A percentile compares a stretch with the other conserved stretches of the same genome.
Evolutionary conservation across 257 asterid genomes (phyloP).

Genomic region (Solanum piurae): DNA sequence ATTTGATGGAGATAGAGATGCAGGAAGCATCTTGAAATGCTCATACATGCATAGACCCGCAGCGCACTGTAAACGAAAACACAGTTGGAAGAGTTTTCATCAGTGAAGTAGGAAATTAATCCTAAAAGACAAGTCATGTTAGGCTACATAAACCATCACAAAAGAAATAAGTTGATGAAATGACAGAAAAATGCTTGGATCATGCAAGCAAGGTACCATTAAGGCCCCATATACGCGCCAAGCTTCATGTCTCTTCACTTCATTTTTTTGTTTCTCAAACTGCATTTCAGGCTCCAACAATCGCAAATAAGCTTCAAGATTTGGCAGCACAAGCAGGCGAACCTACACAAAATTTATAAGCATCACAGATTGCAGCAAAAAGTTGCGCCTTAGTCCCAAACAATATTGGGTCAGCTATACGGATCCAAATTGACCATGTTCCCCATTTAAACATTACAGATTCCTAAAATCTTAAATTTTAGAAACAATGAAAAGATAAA

Average conservation of each 20-base stretch:
- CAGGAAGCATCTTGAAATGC: conserved; percentile 61
- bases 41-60: conserved; percentile 75
- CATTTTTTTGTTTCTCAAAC: conserved; percentile 82
- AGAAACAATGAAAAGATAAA: neutral
- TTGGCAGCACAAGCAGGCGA: conserved; percentile 70
- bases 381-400: neutral
- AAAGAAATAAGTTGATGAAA: neutral
- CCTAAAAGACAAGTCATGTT: neutral
- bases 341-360: conserved; percentile 36
- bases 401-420: neutral
- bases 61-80: conserved; percentile 45
- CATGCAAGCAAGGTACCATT: conserved; percentile 36
- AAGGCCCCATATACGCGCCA: conserved; percentile 95
- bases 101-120: neutral
- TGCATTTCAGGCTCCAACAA: conserved; percentile 97
- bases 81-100: neutral
- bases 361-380: neutral
- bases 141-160: neutral
- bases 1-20: conserved; percentile 42
- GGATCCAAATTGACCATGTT: neutral
- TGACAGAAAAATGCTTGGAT: neutral
- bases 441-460: neutral
- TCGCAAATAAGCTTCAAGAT: conserved; percentile 66
- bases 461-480: neutral
- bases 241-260: conserved; percentile 90